Evolutionary conservation across 371 early-diverging fungal species (phyloP), one percentile per base, ranked within the genome.

Genomic region (Rhizopus arrhizus): DNA sequence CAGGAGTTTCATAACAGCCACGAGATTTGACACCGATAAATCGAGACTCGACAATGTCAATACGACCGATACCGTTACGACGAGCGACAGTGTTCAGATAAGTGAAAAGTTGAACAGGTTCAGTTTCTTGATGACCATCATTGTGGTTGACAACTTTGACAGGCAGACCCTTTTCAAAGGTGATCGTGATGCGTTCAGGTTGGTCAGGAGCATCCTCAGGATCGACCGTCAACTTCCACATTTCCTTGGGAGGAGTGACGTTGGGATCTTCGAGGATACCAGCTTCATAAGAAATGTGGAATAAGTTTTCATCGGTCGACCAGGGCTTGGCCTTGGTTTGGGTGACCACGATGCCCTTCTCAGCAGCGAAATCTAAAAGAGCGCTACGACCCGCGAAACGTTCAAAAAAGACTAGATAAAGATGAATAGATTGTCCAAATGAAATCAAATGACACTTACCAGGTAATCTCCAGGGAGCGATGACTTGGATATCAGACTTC

Each of bases 281-380:
- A 62, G 96, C 98, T 80, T 97, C 98, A 68, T 92, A 96, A 34
- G 94, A 94, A 78, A 96, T 97, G 80, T 97, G 98, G 90, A 91
- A 97, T 73, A 98, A 75, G 86, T 97, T 98, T 82, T 96, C 98
- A 77, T 98, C 98, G n/a, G 96, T 96, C 11, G 94, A 94, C 96
- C 96, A 98, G 45, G 98, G 97, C 86, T 96, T 95, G 74, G 93
- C 89, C 36, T 89, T 85, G 16, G 98, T 97, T 81, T 98, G 98
- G 56, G 88, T 83, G 31, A 98, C 98, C 8, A 95, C 97, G 62
- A 98, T 93, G 65, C 81, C 81, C 90, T 93, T 95, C 65, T 91
- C 81, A 7, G 86, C 89, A 34, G 98, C 98, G 64, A 90, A 98
- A 59, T 85, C 95, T 56, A 98, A 84, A 60, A 98, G 85, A 64